A percentile compares a stretch with the other conserved stretches of the same genome.
Conservation (phyloP, 208 protist genomes). For the Phytomonas sp. region DNA sequence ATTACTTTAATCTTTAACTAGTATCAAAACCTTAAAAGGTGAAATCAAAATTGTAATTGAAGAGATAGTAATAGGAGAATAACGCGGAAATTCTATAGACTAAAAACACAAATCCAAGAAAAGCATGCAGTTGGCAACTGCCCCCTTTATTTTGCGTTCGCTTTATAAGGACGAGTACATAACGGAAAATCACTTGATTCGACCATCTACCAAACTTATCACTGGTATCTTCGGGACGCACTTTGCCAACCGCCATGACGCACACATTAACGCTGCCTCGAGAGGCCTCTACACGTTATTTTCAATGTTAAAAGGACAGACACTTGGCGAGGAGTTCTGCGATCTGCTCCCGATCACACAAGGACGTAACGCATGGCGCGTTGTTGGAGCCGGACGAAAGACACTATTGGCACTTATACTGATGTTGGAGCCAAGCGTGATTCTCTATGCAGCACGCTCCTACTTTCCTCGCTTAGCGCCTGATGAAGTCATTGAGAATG, state of each 20-base stretch:
- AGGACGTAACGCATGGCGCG: conserved; percentile 16
- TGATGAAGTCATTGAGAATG: conserved; percentile 52
- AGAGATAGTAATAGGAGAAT: background rate
- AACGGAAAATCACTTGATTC: conserved; percentile 43
- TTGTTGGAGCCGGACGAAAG: conserved; percentile 37
- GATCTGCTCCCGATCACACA: conserved; percentile 58
- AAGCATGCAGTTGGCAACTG: conserved; percentile 68
- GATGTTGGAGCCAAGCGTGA: conserved; percentile 34
- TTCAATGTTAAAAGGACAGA: conserved; percentile 55
- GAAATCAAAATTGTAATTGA: background rate
- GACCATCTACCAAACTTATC: conserved; percentile 57
- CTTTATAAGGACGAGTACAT: conserved; percentile 83
- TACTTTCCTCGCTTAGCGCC: conserved; percentile 51
- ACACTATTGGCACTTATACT: conserved; percentile 52
- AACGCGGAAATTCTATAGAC: background rate
- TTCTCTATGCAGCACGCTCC: conserved; percentile 39
- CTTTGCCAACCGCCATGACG: conserved; percentile 68
- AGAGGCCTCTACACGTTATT: conserved; percentile 60
- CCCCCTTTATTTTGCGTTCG: conserved; percentile 75
- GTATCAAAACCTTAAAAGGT: background rate
- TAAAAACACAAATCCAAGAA: background rate
- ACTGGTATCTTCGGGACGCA: conserved; percentile 64
- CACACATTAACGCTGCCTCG: conserved; percentile 38
- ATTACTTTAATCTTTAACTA: background rate
- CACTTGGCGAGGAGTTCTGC: conserved; percentile 84